phyloP scores from a whole-genome alignment of 2,329 filamentous ascomycete species.

The Nothomitra cinnamomea region DNA sequence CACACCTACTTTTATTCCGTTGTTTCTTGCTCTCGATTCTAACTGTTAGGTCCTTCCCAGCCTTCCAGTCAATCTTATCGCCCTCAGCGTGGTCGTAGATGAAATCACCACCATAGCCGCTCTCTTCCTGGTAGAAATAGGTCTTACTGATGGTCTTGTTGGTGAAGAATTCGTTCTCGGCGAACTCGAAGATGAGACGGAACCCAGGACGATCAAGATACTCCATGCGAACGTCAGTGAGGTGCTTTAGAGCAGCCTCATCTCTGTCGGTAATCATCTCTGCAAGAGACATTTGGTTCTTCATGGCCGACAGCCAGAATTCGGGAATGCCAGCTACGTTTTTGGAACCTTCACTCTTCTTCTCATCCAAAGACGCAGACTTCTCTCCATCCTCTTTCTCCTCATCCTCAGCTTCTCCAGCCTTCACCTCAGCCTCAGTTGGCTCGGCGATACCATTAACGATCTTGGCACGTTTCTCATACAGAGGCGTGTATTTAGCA shows the following conservation, averaged over 20 bases:
- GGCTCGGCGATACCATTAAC: constrained; percentile 79
- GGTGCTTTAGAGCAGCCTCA: constrained; percentile 77
- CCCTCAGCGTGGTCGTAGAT: constrained; percentile 99
- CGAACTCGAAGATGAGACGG: constrained; percentile 94
- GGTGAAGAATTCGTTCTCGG: constrained; percentile 88
- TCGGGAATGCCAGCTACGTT: constrained; percentile 74
- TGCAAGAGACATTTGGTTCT: constrained; percentile 92
- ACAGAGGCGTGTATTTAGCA: constrained; percentile 93
- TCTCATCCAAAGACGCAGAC: constrained; percentile 34
- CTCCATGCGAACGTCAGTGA: constrained; percentile 94
- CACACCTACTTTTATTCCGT: constrained; percentile 83
- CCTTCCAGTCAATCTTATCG: constrained; percentile 95
- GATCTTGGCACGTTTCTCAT: constrained; percentile 85
- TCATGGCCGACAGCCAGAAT: constrained; percentile 99
- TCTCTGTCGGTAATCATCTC: constrained; percentile 99
- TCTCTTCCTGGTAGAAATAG: constrained; percentile 98
- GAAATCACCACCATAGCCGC: constrained; percentile 94
- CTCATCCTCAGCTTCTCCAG: constrained; percentile 65
- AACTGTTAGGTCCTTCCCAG: constrained; percentile 82
- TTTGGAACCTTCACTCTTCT: constrained; percentile 35
- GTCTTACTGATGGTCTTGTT: constrained; percentile 97
- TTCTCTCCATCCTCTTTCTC: constrained; percentile 44
- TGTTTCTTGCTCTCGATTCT: constrained; percentile 98
- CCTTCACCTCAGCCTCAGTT: constrained; percentile 69
- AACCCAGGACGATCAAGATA: constrained; percentile 97